Percentiles rank a stretch among this genome's conserved stretches.
Conservation (phyloP, 164 flowering plant genomes). For the Aristolochia contorta region DNA sequence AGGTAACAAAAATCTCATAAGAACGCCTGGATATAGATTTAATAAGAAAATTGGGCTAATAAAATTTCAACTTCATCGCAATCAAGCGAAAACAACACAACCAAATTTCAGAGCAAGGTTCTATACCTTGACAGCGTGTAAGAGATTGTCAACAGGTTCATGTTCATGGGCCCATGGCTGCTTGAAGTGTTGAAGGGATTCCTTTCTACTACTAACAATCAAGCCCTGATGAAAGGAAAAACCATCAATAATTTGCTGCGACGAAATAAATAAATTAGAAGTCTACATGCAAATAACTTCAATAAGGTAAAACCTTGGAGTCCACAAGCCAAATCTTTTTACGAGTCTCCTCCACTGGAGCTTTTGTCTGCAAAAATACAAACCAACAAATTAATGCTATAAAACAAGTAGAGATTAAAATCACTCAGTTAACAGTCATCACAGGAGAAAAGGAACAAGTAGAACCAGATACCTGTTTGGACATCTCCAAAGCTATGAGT, state of each 20-base stretch:
- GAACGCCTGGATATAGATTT: too few species aligned
- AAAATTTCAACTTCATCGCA: too few species aligned
- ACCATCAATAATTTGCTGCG: neutral
- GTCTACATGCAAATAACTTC: neutral
- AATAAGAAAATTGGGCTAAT: too few species aligned
- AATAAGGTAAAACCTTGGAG: constrained; percentile 53
- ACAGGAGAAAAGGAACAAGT: neutral
- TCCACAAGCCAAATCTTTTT: constrained; percentile 94
- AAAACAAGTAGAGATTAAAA: neutral
- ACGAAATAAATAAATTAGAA: neutral
- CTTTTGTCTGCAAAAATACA: constrained; percentile 42
- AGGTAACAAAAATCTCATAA: neutral
- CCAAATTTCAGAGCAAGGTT: neutral
- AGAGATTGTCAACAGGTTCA: constrained; percentile 56
- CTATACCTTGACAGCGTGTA: constrained; percentile 75
- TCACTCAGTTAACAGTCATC: neutral
- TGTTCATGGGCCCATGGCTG: constrained; percentile 98
- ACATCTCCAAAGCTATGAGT: constrained; percentile 82
- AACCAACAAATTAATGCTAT: neutral
- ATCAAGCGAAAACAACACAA: too few species aligned
- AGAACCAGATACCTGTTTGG: constrained; percentile 49
- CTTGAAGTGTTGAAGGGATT: constrained; percentile 90
- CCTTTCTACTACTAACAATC: constrained; percentile 71
- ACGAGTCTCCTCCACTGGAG: constrained; percentile 67
- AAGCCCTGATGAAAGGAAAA: constrained; percentile 48